Evolutionary conservation across 177 flowering plant species (phyloP), one percentile per base, ranked within the genome.

Genomic region (Telopea speciosissima): DNA sequence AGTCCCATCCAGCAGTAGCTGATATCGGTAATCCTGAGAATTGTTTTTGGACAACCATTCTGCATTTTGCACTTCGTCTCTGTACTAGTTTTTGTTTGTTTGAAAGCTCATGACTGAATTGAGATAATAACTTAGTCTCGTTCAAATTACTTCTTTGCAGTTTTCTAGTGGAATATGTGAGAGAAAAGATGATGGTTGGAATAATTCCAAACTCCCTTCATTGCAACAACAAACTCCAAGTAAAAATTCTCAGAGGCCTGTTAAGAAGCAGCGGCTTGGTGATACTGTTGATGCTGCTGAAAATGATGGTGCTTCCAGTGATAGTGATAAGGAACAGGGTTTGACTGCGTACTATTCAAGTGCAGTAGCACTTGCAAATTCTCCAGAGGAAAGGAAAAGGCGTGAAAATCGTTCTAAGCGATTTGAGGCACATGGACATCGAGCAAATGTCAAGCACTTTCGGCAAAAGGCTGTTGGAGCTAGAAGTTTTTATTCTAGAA

Each of bases 351-450:
- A 89, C 76, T 88, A 83, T 70, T 80, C 96, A 45, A 82, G 88
- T 77, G 90, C 92, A 67, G 73, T 83, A 66, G 79, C 92, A 68
- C 83, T 90, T 42, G 86, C 92, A 44, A 80, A 89, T 84, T 65
- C 93, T 62, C 94, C 97, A 12, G 99, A 93, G 74, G 99, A 95
- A 79, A 90, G 81, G 76, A 89, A 83, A 81, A 91, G 81, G 64
- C 93, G 99, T 66, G 97, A 95, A 80, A 87, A 68, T 76, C 92
- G 99, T 24, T 91, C 84, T 13, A 92, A 85, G 75, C 96, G 99
- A 67, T 95, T 95, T 83, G 97, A 92, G 70, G 88, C 79, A 33
- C 90, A 78, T 63, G 85, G 86, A 68, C 83, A 81, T 77, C 86
- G 85, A 65, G 36, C 82, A 42, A 87, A 83, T 68, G 74, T 59